phyloP scores from a whole-genome alignment of 306 rosid species.

The Cucumis sativus region DNA sequence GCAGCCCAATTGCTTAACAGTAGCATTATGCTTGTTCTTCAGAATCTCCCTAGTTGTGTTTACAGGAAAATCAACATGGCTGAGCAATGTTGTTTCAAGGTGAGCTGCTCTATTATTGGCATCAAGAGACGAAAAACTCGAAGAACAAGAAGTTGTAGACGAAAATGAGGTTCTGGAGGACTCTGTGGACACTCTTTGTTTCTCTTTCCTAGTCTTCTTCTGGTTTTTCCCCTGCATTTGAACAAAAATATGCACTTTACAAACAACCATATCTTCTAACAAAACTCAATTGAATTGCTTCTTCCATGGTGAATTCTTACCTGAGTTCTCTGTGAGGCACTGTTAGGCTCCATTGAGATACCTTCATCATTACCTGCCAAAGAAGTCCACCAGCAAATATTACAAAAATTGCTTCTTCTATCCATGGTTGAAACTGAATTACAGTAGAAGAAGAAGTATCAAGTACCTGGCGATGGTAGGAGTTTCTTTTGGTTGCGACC shows the following conservation, averaged over 20 bases:
- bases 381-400: not conserved
- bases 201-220: slow-evolving; percentile 32
- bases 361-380: slow-evolving; percentile 29
- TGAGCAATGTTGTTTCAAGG: slow-evolving; percentile 24
- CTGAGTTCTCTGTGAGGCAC: slow-evolving; percentile 16
- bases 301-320: slow-evolving; percentile 25
- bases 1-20: slow-evolving; percentile 8
- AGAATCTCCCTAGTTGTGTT: slow-evolving; percentile 14
- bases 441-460: not conserved
- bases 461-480: slow-evolving; percentile 26
- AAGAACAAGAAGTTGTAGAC: slow-evolving; percentile 69
- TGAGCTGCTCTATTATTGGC: slow-evolving; percentile 29
- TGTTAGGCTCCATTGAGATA: slow-evolving; percentile 19
- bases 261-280: not conserved
- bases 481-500: slow-evolving; percentile 25
- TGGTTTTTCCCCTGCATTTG: slow-evolving; percentile 39
- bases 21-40: slow-evolving; percentile 20
- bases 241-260: not conserved
- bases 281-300: not conserved
- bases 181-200: slow-evolving; percentile 47
- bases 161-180: slow-evolving; percentile 50
- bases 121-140: slow-evolving; percentile 71
- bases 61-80: slow-evolving; percentile 16
- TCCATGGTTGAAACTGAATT: not conserved
- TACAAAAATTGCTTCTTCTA: not conserved